Base-by-base conservation (phyloP, 2,329 filamentous ascomycete genomes). In the Neonectria sp. region DNA sequence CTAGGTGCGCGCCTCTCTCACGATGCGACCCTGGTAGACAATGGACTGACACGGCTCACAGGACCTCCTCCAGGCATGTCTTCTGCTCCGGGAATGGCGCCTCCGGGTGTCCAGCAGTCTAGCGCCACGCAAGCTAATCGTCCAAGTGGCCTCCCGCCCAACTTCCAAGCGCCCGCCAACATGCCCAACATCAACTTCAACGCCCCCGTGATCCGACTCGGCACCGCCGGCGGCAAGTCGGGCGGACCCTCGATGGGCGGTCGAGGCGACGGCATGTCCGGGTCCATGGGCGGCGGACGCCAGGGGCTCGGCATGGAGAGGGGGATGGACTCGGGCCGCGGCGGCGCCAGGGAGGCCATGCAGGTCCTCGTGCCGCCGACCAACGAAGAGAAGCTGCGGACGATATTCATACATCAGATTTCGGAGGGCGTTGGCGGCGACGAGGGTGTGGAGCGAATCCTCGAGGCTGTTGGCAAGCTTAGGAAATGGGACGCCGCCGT, bases 131-230 rank as follows among this genome's bases (percentile, higher is more conserved):
- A 93, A 85, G 89, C 93, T 84, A 93, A 91, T 84, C 91, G 93
- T 85, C 93, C 93, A 79, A 93, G 89, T 81, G 91, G 90, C 77
- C 91, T 97, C 71, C 94, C 94, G 69, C 85, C 91, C 66, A 94
- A 91, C 81, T 98, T 97, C 82, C 93, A 97, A 84, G 90, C 94
- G 55, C 95, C 95, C 11, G 86, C 93, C 57, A 97, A 96, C 79
- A 93, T 98, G 88, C 95, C 95, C 58, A 97, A 97, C 80, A 97
- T 99, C 86, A 98, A 99, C 85, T 97, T 98, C 85, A 97, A 93
- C 77, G 96, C 96, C 40, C 95, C 95, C 63, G 95, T 98, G 67
- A 98, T 99, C 78, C 93, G 96, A 62, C 88, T 99, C 52, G 96
- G 95, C 48, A 95, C 95, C 13, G 89, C 91, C 4, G 89, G 90